Base-by-base conservation (phyloP, 441 rosid species). In the Iberis amara region DNA sequence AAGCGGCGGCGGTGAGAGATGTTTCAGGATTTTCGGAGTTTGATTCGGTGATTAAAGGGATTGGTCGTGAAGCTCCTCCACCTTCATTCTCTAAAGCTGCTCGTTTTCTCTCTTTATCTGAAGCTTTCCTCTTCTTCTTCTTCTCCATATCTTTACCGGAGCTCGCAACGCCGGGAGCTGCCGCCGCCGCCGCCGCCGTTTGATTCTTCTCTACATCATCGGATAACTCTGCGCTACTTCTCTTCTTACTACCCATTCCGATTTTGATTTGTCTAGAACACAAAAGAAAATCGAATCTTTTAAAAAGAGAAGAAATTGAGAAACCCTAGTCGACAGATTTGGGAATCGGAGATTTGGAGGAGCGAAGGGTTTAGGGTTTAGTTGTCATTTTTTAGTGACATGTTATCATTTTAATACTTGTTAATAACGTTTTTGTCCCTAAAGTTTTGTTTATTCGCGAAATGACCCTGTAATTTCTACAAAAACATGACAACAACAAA, bases 141-240 rank as follows among this genome's bases (percentile, higher is more conserved):
- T 80, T 77, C 78, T 87, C 94, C 98, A 91, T 91, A 5, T 79
- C 80, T 21, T 76, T 80, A 31, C 65, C 57, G 6, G 77, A 68
- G 38, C 61, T 49, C 18, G 78, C 60, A 58, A 13, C 57, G 13
- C 64, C 67, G 2, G 74, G 41, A 56, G 65, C 43, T 9, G 52
- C 55, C 24, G 63, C 56, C 24, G 13, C 61, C 71, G 52, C 55
- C 24, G 63, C 56, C 24, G 13, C 61, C 71, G 9, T 35, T 61
- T 42, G 59, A 10, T 11, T 63, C 35, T 49, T 79, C 46, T 51
- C 73, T 42, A 62, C 71, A 18, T 54, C 67, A 38, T 65, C 82
- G 4, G 58, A 59, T 11, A 70, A 38, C 9, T 59, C 68, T 7
- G 58, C 36, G 42, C 48, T 70, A 66, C 62, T 81, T 66, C 84